These are phyloP conservation scores for Sclerotiophoma versabilis DNA, from an alignment of 2,329 filamentous ascomycete species.

Conservation along the genomic window DNA sequence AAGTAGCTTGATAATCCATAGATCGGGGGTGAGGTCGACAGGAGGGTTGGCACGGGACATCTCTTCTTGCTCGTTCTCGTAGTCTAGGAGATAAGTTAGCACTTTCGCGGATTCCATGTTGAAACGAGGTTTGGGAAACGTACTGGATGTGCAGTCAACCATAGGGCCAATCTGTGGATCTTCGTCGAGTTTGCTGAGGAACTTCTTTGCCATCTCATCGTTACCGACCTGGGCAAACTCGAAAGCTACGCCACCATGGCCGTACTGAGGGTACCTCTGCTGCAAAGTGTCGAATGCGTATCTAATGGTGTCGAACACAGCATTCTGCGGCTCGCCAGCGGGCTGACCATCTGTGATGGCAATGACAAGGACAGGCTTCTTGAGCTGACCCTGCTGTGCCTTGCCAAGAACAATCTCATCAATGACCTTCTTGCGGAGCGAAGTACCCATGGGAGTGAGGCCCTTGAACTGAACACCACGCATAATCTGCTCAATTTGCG, in stretches of 20 bases:
- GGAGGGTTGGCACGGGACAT: constrained; percentile 68
- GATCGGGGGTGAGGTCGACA: constrained; percentile 68
- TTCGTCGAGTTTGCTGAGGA: constrained; percentile 69
- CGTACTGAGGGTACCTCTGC: constrained; percentile 55
- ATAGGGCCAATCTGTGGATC: constrained; percentile 67
- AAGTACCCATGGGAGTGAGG: constrained; percentile 71
- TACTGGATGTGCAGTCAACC: constrained; percentile 74
- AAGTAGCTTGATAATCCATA: constrained; percentile 72
- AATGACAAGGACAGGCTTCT: constrained; percentile 71
- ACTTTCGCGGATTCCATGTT: neutral
- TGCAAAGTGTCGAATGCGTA: constrained; percentile 61
- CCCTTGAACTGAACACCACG: constrained; percentile 68
- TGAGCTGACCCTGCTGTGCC: constrained; percentile 61
- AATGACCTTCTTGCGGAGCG: constrained; percentile 68
- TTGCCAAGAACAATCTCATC: constrained; percentile 65
- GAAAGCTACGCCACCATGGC: constrained; percentile 67
- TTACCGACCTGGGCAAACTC: constrained; percentile 75
- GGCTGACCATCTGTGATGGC: constrained; percentile 72
- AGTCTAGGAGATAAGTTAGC: constrained; percentile 56
- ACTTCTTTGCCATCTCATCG: constrained; percentile 68
- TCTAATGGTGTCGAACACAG: constrained; percentile 65
- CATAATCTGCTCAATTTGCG: constrained; percentile 66
- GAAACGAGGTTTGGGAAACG: constrained; percentile 35
- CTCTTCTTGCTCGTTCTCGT: constrained; percentile 71
- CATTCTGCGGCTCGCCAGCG: constrained; percentile 65